Evolutionary conservation across 176 grass and related monocot species (phyloP).

Genomic region (Pontederia crassipes): DNA sequence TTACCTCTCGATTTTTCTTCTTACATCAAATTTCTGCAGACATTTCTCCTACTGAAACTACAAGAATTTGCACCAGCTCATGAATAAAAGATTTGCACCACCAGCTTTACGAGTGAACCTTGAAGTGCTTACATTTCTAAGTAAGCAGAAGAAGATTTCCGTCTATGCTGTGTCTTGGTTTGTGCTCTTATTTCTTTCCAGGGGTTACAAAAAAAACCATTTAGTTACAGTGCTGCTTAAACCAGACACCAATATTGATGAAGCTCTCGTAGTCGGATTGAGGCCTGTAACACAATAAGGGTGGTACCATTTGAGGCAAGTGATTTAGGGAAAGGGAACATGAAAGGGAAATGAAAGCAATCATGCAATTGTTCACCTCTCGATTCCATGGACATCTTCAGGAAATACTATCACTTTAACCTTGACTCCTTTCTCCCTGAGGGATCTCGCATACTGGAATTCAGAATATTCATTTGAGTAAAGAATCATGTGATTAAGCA

Average conservation of each 20-base stretch:
- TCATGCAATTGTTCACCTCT: slow-evolving; percentile 39
- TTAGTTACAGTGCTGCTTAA: slow-evolving; percentile 80
- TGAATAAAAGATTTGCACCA: too few relatives aligned
- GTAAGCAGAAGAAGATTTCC: too few relatives aligned
- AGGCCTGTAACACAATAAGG: slow-evolving; percentile 36
- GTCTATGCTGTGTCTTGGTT: too few relatives aligned
- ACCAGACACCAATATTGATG: slow-evolving; percentile 96
- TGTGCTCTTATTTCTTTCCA: background rate
- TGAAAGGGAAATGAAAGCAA: background rate
- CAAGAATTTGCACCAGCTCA: too few relatives aligned
- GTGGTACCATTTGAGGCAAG: background rate
- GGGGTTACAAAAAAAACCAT: background rate
- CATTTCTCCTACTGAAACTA: too few relatives aligned
- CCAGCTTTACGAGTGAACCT: too few relatives aligned
- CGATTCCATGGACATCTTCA: slow-evolving; percentile 73
- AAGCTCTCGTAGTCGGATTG: slow-evolving; percentile 89
- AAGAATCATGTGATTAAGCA: background rate
- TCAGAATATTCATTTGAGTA: background rate
- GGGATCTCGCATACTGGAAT: slow-evolving; percentile 63
- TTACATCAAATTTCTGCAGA: too few relatives aligned
- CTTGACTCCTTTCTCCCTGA: slow-evolving; percentile 74
- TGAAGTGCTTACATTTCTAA: too few relatives aligned
- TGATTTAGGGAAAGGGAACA: background rate
- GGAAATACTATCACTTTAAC: slow-evolving; percentile 80
- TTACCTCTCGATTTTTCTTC: too few relatives aligned